These are phyloP conservation scores for Filosporella fistucella DNA, from an alignment of 495 filamentous ascomycete genomes.

Conservation along the genomic window DNA sequence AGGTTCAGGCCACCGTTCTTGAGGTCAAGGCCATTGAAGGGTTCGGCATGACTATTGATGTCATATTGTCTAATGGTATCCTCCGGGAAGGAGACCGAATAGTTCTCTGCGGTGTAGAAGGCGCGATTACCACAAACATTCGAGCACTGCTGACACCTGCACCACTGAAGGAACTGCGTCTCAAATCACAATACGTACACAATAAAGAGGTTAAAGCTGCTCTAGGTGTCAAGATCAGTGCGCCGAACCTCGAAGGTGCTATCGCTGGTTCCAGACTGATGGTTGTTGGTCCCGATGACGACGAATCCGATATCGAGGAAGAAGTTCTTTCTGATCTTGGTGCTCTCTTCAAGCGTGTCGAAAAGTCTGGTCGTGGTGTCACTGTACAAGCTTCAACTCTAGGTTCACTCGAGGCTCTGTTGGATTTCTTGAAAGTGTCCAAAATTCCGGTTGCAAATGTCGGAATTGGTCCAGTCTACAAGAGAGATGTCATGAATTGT, in stretches of 20 bases:
- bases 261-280: conserved; percentile 95
- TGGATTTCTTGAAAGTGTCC: conserved; percentile 89
- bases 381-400: conserved; percentile 96
- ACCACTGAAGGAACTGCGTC: conserved; percentile 86
- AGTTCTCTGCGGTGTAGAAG: conserved; percentile 91
- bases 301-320: conserved; percentile 93
- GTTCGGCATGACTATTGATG: conserved; percentile 97
- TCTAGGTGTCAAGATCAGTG: conserved; percentile 97
- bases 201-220: conserved; percentile 99
- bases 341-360: conserved; percentile 82
- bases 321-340: conserved; percentile 96
- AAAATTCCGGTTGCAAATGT: conserved; percentile 98
- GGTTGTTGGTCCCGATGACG: conserved; percentile 90
- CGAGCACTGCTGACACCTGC: conserved; percentile 95
- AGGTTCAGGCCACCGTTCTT: conserved; percentile 95
- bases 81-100: conserved; percentile 92
- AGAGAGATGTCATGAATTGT: conserved; percentile 96
- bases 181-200: conserved; percentile 93
- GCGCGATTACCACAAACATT: conserved; percentile 91
- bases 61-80: conserved; percentile 93
- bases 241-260: conserved; percentile 91
- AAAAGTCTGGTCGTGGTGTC: conserved; percentile 88
- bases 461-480: conserved; percentile 96
- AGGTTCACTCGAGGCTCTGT: conserved; percentile 91
- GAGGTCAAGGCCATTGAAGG: conserved; percentile 99